Evolutionary conservation across 2,329 filamentous ascomycete species (phyloP), one percentile per base, ranked within the genome.

Genomic region (Aspergillus felis): DNA sequence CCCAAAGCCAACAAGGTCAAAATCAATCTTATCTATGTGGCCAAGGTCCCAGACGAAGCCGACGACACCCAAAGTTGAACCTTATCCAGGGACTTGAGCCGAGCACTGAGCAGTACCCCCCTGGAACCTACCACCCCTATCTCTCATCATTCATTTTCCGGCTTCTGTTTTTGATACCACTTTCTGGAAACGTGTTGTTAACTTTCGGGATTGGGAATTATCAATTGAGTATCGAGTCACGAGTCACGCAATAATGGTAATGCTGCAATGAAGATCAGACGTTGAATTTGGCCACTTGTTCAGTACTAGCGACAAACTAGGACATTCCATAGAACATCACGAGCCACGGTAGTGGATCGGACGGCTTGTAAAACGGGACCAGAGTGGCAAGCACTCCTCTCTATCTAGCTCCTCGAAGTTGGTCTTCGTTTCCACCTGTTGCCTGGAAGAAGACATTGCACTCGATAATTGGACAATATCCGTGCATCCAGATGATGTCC

Each of bases 81-180:
- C 73, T 41, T 75, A 75, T 56, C 72, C 73, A 6, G 73, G 72
- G 5, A 75, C 73, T 50, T 75, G 56, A 69, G 14, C 5, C 74
- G 56, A 68, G 14, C 32, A 32, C 12, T 51, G 4, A 22, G 14
- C 8, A n/a, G 12, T 24, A 42, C 32, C 52, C 14, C 25, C 32
- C 32, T 5, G 10, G 7, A 25, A 24, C 41, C 50, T 27, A 53
- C 32, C 50, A 22, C 17, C 38, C 44, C n/a, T 38, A 44, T 29
- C 47, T 51, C n/a, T 24, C 41, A 4, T 55, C 41, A 14, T 27
- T 22, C 27, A 3, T 44, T 54, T 35, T n/a, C 5, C 28, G 25
- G 32, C 38, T 17, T 42, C 32, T 17, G 3, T 25, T 50, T 55
- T 55, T 20, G 47, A 55, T 56, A 56, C 54, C 50, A 51, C 20